These are phyloP conservation scores for Fusarium sp. DNA, from an alignment of 2,329 filamentous ascomycete genomes.

Conservation along the genomic window DNA sequence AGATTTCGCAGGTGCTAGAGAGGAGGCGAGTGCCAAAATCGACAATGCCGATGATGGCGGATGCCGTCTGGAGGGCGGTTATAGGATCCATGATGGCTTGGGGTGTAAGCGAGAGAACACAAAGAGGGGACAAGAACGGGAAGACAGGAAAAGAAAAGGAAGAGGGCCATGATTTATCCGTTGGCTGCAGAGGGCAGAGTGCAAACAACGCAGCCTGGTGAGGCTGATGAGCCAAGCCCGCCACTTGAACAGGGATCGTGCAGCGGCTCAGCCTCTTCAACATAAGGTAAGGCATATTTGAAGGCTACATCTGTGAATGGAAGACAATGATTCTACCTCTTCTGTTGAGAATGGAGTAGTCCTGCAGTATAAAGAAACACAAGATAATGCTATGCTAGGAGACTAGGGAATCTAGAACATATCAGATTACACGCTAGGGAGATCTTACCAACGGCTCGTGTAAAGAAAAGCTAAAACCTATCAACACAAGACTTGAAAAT, in stretches of 20 bases:
- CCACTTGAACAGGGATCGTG: not conserved
- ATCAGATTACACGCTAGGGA: not conserved
- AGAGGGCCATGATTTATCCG: not conserved
- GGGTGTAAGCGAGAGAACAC: fast-evolving
- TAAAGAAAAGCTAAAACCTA: not conserved
- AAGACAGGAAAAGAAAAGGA: not conserved
- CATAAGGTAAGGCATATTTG: not conserved
- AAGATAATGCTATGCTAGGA: not conserved
- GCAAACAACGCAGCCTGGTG: not conserved
- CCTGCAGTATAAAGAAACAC: not conserved
- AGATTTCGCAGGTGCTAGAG: not conserved
- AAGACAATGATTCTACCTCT: fast-evolving
- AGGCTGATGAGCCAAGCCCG: not conserved
- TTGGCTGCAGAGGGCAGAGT: not conserved
- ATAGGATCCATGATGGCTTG: not conserved
- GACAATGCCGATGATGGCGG: not conserved
- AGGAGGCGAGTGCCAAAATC: not conserved
- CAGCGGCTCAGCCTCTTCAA: not conserved
- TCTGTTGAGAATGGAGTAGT: not conserved
- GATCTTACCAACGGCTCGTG: not conserved
- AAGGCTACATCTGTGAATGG: no score
- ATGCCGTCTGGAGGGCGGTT: not conserved
- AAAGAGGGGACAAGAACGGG: no score
- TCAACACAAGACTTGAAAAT: not conserved
- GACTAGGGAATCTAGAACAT: not conserved